Conservation (phyloP, 2,329 filamentous ascomycete genomes). For the Talaromyces sp. region DNA sequence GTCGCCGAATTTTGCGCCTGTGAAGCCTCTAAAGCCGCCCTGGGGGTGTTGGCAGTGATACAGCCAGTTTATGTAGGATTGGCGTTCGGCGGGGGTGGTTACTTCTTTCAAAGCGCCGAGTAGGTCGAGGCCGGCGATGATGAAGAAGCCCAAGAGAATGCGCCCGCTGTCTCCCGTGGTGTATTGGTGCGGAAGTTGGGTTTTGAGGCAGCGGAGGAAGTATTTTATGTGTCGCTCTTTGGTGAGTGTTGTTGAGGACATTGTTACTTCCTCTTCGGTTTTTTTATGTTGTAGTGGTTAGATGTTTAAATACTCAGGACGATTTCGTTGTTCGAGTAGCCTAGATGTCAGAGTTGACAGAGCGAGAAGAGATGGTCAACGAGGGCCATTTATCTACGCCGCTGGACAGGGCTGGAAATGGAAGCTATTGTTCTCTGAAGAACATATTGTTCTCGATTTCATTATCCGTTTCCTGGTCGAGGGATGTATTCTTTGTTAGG, state of each 20-base stretch:
- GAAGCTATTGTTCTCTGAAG: constrained; percentile 16
- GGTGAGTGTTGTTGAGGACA: constrained; percentile 35
- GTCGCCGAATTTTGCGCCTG: constrained; percentile 61
- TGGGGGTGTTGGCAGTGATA: constrained; percentile 79
- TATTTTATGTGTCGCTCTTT: constrained; percentile 77
- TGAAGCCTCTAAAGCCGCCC: constrained; percentile 86
- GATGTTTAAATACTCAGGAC: not conserved
- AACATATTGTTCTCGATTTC: constrained; percentile 2
- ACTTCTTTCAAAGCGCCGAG: constrained; percentile 63
- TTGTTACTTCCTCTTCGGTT: no score
- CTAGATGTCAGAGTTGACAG: not conserved
- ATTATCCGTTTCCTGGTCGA: not conserved
- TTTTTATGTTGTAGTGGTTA: not conserved
- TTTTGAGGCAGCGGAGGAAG: constrained; percentile 85
- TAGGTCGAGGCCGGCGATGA: constrained; percentile 78
- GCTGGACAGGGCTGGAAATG: not conserved
- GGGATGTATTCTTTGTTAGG: not conserved
- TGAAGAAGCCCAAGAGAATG: constrained; percentile 87
- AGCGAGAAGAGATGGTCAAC: not conserved
- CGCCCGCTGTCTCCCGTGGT: constrained; percentile 87
- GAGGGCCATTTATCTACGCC: constrained; percentile 5
- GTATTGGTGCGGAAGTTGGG: constrained; percentile 77
- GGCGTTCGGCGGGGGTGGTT: constrained; percentile 54
- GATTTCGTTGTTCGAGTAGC: not conserved
- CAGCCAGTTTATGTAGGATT: constrained; percentile 69